Evolutionary conservation across 768 basidiomycete genomes (phyloP).

Genomic region (Rhizopogon vulgaris): DNA sequence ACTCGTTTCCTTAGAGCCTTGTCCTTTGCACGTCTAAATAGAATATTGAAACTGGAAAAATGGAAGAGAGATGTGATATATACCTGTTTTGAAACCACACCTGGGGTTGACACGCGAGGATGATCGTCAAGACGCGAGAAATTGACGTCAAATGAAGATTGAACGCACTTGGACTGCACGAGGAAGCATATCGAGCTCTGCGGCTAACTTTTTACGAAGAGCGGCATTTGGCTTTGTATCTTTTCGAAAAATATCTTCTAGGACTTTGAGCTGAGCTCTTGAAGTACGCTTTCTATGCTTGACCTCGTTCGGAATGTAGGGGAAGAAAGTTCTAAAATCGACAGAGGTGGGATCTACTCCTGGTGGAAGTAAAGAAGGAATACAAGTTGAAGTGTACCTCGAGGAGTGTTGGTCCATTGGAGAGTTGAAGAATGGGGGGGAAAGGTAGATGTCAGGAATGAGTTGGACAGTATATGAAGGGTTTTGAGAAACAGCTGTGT

Average conservation of each 20-base stretch:
- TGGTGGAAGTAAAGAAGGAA: conserved; percentile 43
- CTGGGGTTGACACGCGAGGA: conserved; percentile 33
- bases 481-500: conserved; percentile 8
- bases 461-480: conserved; percentile 17
- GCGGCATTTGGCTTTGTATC: conserved; percentile 90
- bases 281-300: conserved; percentile 93
- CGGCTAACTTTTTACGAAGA: conserved; percentile 72
- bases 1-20: conserved; percentile 60
- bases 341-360: conserved; percentile 57
- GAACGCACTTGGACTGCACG: conserved; percentile 85
- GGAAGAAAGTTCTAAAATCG: conserved; percentile 80
- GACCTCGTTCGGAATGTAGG: conserved; percentile 89
- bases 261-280: conserved; percentile 78
- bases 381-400: conserved; percentile 34
- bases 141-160: neutral
- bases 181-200: conserved; percentile 85
- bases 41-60: conserved; percentile 7
- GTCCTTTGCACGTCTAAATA: conserved; percentile 72
- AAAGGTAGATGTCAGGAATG: conserved; percentile 12
- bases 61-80: conserved; percentile 8
- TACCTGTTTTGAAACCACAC: conserved; percentile 92
- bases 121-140: conserved; percentile 14
- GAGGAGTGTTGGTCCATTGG: conserved; percentile 22
- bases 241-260: conserved; percentile 80
- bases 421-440: conserved; percentile 1